phyloP scores from a whole-genome alignment of 148 eudicot species.

The Rhododendron williamsianum region DNA sequence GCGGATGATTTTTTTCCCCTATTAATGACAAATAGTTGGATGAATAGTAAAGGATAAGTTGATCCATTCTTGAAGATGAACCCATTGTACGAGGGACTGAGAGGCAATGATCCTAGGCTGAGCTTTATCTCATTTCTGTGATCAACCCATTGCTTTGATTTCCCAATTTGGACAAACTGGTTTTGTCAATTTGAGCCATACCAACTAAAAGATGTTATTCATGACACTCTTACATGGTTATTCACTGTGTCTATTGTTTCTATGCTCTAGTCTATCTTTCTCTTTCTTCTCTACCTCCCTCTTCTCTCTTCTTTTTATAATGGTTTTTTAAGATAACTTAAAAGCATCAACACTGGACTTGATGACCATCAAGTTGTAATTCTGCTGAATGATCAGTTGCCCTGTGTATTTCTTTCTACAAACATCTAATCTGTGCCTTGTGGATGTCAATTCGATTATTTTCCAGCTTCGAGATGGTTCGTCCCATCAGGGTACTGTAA shows the following conservation, averaged over 20 bases:
- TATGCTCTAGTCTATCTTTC: no score
- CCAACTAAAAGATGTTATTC: not conserved
- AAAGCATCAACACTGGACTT: not conserved
- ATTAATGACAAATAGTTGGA: not conserved
- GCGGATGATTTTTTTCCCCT: not conserved
- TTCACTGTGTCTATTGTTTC: not conserved
- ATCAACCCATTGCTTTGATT: constrained; percentile 1
- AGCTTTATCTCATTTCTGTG: not conserved
- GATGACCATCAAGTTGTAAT: not conserved
- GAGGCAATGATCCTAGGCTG: not conserved
- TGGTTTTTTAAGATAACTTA: not conserved
- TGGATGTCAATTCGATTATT: constrained; percentile 1
- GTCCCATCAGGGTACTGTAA: constrained; percentile 83
- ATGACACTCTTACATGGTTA: not conserved
- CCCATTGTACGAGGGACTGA: not conserved
- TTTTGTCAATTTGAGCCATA: not conserved
- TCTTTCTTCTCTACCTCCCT: not conserved
- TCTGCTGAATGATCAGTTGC: not conserved
- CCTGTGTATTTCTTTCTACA: not conserved
- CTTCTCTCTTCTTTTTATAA: constrained; percentile 7
- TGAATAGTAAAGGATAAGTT: not conserved
- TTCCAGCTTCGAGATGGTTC: constrained; percentile 86
- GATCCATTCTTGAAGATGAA: not conserved
- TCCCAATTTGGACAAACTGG: not conserved
- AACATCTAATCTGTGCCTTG: not conserved